Base-by-base conservation (phyloP, 768 basidiomycete genomes). In the Serendipita sp. region DNA sequence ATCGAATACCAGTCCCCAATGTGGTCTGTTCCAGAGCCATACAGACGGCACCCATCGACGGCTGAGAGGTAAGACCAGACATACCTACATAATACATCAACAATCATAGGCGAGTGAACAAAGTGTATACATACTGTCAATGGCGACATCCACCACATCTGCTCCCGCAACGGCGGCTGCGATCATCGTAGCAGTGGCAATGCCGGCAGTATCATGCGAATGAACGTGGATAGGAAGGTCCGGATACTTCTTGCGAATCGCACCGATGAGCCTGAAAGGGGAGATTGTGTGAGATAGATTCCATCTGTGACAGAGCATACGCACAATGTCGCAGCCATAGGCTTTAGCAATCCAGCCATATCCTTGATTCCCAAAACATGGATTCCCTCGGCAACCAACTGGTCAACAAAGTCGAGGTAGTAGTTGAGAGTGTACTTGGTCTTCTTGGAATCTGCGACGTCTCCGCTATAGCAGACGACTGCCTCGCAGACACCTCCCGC, bases 181-280 rank as follows among this genome's bases (percentile, higher is more conserved):
- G 66, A 99, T 76, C 96, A 98, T 98, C 71, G 88, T 92, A n/a
- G 95, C 92, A 56, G 91, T 80, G 34, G 96, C 90, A 70, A 99
- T 98, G 76, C 96, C 96, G 63, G 96, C 96, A 34, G 96, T 99
- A 75, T 99, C 96, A 75, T 99, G 96, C 11, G 96, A 97, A 78
- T 99, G 96, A 44, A 99, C 95, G 74, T 99, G 96, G 74, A 99
- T 98, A 35, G 96, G 94, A 65, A 99, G 82, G 73, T 96, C 93
- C 45, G 96, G 96, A 76, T 98, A 88, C 70, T 91, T 93, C 78
- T 90, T 84, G 72, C 96, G 84, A 75, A 99, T 95, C 11, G 93
- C 88, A 68, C 92, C 87, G 72, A 99, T 86, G 68, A 99, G 86
- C 53, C 92, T 93, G 65, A 1, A 18, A 67, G 66, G n/a, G 48